These are phyloP conservation scores for Tetracladium marchalianum DNA, from an alignment of 495 filamentous ascomycete species.

Conservation along the genomic window DNA sequence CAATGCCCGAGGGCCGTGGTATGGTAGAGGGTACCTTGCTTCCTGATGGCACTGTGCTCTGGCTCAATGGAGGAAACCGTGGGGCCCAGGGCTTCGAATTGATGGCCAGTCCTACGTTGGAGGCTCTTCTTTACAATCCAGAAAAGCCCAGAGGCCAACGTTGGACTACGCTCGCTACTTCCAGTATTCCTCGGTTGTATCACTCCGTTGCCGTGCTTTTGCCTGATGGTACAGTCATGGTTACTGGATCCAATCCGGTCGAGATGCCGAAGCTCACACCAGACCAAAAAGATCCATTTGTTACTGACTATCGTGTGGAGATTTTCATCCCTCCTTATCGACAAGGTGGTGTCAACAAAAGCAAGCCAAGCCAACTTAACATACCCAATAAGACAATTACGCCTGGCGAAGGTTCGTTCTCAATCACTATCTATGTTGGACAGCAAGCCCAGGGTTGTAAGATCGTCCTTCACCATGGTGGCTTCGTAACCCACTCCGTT, in stretches of 20 bases:
- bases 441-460: constrained; percentile 27
- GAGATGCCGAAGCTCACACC: constrained; percentile 40
- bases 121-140: constrained; percentile 50
- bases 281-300: constrained; percentile 31
- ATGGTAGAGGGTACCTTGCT: constrained; percentile 53
- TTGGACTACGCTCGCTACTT: constrained; percentile 38
- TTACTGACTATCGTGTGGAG: constrained; percentile 52
- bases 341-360: constrained; percentile 33
- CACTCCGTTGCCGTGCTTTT: constrained; percentile 47
- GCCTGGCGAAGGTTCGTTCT: constrained; percentile 35
- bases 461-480: constrained; percentile 48
- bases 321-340: constrained; percentile 53
- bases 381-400: constrained; percentile 30
- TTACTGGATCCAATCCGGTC: constrained; percentile 50
- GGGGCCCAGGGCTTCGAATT: constrained; percentile 53
- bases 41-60: constrained; percentile 51
- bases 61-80: constrained; percentile 44
- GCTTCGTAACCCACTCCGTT: constrained; percentile 50
- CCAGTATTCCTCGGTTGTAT: constrained; percentile 45
- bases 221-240: constrained; percentile 47
- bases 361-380: constrained; percentile 36
- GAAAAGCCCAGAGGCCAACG: constrained; percentile 36
- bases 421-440: constrained; percentile 35
- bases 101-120: constrained; percentile 39
- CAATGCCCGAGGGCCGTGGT: constrained; percentile 50